Evolutionary conservation across 2,329 filamentous ascomycete species (phyloP).

Genomic region (Penicillium sp.): DNA sequence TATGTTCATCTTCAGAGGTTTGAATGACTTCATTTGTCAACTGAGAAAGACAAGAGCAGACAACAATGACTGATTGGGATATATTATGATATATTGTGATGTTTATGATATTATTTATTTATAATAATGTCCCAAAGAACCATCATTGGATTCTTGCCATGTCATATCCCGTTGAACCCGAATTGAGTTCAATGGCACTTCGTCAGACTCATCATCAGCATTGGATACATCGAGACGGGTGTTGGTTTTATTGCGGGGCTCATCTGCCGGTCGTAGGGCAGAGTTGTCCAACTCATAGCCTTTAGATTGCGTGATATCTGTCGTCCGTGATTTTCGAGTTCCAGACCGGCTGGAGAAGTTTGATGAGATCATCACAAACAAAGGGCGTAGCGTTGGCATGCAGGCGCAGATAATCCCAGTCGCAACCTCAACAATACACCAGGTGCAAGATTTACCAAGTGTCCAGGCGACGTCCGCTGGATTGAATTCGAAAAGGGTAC

Average conservation of each 20-base stretch:
- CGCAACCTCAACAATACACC: slow-evolving; percentile 52
- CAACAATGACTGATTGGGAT: too few species aligned
- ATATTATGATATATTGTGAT: too few species aligned
- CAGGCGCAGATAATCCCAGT: slow-evolving; percentile 32
- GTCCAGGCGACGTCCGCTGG: slow-evolving; percentile 48
- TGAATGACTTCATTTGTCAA: too few species aligned
- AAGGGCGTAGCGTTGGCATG: slow-evolving; percentile 20
- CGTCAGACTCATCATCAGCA: slow-evolving; percentile 5
- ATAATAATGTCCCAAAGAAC: neutral
- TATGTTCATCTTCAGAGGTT: too few species aligned
- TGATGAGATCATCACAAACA: slow-evolving; percentile 11
- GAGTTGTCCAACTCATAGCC: neutral
- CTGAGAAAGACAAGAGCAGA: too few species aligned
- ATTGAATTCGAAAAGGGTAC: slow-evolving; percentile 48
- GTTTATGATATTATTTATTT: neutral
- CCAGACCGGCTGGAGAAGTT: neutral
- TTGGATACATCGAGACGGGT: slow-evolving; percentile 6
- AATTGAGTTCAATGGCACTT: slow-evolving; percentile 17
- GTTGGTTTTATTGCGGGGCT: slow-evolving; percentile 2
- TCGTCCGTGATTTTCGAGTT: neutral
- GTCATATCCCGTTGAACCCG: slow-evolving; percentile 13
- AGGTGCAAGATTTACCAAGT: slow-evolving; percentile 48
- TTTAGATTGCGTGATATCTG: neutral
- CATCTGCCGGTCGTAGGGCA: slow-evolving; percentile 6
- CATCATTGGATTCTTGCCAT: slow-evolving; percentile 10